Evolutionary conservation across 768 basidiomycete species (phyloP), one percentile per base, ranked within the genome.

Genomic region (Chalciporus pseudorubinellus): DNA sequence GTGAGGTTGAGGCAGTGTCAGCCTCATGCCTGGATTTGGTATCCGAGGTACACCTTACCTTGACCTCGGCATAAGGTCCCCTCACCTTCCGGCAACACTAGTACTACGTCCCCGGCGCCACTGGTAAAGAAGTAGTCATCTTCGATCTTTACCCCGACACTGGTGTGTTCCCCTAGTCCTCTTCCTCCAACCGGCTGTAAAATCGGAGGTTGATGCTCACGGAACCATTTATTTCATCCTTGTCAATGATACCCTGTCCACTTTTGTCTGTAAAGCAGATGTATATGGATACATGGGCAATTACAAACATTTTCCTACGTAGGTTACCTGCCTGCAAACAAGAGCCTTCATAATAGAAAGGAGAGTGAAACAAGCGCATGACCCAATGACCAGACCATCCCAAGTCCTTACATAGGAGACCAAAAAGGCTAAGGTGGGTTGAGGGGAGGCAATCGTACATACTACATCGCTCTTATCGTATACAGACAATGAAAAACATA

Each of bases 111-210:
- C 53, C 70, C 3, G 74, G 74, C 19, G 80, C 81, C 9, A 82
- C 81, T 1, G 80, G 82, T 24, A 80, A 77, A 55, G 82, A 85
- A 64, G 79, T 79, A 20, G 70, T 70, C 6, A 83, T 85, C 42
- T 74, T 83, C 33, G 83, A 84, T 59, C 63, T 85, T 20, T 80
- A 81, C 52, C 76, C 77, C 3, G 69, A 70, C n/a, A 83, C 82
- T 8, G 75, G 80, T 80, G 19, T 5, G 47, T 19, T 21, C 16
- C 11, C 6, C 26, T 26, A 6, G 26, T 26, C 26, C 26, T 3
- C 26, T 26, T 7, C 26, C 6, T n/a, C n/a, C n/a, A n/a, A n/a
- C n/a, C n/a, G n/a, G n/a, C n/a, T n/a, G n/a, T n/a, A n/a, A n/a
- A n/a, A n/a, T n/a, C n/a, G n/a, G n/a, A n/a, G n/a, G n/a, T n/a